Evolutionary conservation across 768 basidiomycete genomes (phyloP).

Genomic region (Termitomyces sp.): DNA sequence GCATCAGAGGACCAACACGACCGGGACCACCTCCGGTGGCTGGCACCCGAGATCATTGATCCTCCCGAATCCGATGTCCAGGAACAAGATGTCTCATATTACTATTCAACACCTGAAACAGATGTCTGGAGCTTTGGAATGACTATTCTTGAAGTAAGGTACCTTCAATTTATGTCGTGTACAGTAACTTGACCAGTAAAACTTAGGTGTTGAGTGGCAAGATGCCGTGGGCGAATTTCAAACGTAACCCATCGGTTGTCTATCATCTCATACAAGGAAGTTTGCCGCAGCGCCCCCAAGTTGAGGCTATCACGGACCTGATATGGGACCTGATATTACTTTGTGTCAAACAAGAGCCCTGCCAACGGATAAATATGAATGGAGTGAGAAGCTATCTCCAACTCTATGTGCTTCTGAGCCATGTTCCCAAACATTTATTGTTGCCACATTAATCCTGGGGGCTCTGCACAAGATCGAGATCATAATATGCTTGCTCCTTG

Average conservation of each 20-base stretch:
- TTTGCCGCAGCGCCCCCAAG: slow-evolving; percentile 9
- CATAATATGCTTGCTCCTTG: too few relatives aligned
- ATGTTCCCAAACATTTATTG: background rate
- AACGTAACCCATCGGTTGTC: background rate
- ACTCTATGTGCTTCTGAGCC: background rate
- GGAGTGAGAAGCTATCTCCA: slow-evolving; percentile 3
- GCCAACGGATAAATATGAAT: slow-evolving; percentile 2
- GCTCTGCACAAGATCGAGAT: background rate
- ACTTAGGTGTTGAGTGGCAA: slow-evolving; percentile 7
- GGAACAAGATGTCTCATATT: background rate
- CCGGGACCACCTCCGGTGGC: slow-evolving; percentile 18
- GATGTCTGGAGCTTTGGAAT: slow-evolving; percentile 26
- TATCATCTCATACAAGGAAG: slow-evolving; percentile 1
- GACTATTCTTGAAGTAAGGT: slow-evolving; percentile 23
- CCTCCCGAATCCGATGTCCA: background rate
- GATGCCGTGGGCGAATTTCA: slow-evolving; percentile 5
- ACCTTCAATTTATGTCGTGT: background rate
- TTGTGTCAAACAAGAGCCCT: slow-evolving; percentile 9
- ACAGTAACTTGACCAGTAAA: too few relatives aligned
- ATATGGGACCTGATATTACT: slow-evolving; percentile 15
- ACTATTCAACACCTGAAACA: slow-evolving; percentile 7
- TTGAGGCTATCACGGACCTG: slow-evolving; percentile 10
- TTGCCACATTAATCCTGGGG: too few relatives aligned
- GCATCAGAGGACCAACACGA: slow-evolving; percentile 5
- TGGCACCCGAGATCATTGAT: slow-evolving; percentile 24